Evolutionary conservation across 2,329 filamentous ascomycete genomes (phyloP), one percentile per base, ranked within the genome.

Genomic region (Colletotrichum lentis): DNA sequence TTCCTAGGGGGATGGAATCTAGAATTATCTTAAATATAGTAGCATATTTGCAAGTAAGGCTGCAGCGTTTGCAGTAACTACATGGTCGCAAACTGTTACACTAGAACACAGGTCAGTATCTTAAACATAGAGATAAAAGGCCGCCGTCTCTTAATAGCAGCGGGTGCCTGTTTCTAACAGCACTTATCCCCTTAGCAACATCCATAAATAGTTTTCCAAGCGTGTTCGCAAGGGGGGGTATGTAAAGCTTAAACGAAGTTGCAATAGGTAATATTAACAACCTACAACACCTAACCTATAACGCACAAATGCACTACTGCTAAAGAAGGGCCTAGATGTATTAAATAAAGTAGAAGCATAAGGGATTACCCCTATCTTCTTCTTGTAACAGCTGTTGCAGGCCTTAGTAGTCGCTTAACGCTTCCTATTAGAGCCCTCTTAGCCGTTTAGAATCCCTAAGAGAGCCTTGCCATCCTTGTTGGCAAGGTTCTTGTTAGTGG

Each of bases 281-380:
- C 27, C 27, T 1, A 31, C 27, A 31, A 31, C 27, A 1, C n/a
- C 14, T 31, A 5, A 37, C 50, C 50, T 31, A 22, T n/a, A 54
- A 54, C 18, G 31, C 12, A 16, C 50, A n/a, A 5, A 16, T 20
- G 50, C 47, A 22, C 31, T n/a, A 54, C 31, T 8, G 11, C 50
- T 7, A 16, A 18, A 39, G 12, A 22, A 39, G 14, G 16, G n/a
- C 31, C 8, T 10, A 5, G 11, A 10, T 37, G 20, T 20, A 3
- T 44, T 2, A 18, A 46, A 2, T 14, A 18, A 39, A 14, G 10
- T 6, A 6, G 31, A 22, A 7, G 5, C 39, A 18, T 16, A 10
- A 46, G 5, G 7, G 62, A 58, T 3, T 57, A 67, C 64, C 59
- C 64, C 64, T 58, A 67, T 63, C 59, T 67, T 67, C 64, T 67